Base-by-base conservation (phyloP, 371 early-diverging fungal genomes). In the Rhizopus arrhizus region DNA sequence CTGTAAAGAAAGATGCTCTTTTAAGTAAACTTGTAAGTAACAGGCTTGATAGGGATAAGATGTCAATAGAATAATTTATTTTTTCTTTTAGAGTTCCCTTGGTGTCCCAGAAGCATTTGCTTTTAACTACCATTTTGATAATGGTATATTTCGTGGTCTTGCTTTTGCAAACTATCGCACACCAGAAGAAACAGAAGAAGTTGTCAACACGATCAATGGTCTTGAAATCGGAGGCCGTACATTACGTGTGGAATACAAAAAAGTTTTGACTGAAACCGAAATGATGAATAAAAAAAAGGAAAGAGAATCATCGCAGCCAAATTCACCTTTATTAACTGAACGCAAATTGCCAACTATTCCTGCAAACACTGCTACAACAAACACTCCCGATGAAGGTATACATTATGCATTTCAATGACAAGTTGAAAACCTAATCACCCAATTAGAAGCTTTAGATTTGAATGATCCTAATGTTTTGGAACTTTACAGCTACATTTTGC, bases 81-180 rank as follows among this genome's bases (percentile, higher is more conserved):
- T 15, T 60, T n/a, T 53, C 48, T 40, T 12, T 38, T 64, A 79
- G 83, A 69, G 71, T 42, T 73, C 80, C 47, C 71, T 89, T 54
- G 83, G 83, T 43, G 83, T 91, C 40, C 91, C 92, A 11, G 70
- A 77, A 60, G 91, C 92, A 8, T 90, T 88, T 73, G 91, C 91
- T 35, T 86, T 92, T 65, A 91, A 92, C 64, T 92, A 92, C 64
- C 89, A 90, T 59, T 90, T 86, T 73, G 91, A 92, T 66, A 86
- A 88, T 62, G 86, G 89, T 50, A 76, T 89, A 15, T 92, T 92
- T 73, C 83, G 91, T 58, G 92, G 92, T 7, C 76, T 91, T 53
- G 91, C 91, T 1, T 92, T 92, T 83, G 91, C 90, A 42, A 92
- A 92, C 65, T 92, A 88, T 63, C 82, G 85, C 22, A 87, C 89